phyloP scores from a whole-genome alignment of 495 filamentous ascomycete species.

The Rhypophila decipiens region DNA sequence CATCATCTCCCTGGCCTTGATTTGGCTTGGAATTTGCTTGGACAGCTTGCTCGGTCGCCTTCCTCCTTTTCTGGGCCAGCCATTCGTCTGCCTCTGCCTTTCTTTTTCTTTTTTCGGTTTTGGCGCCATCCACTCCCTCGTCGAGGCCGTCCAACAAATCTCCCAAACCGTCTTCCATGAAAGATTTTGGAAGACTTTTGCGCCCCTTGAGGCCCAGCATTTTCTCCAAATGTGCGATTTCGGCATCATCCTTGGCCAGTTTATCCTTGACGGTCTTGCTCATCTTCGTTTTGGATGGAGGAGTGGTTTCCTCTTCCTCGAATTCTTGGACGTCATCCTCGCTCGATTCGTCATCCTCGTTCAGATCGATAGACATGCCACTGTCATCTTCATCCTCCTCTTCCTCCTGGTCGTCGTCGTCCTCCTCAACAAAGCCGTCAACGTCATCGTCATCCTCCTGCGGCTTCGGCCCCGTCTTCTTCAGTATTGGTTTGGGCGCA shows the following conservation, averaged over 20 bases:
- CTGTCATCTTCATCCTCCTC: too few species aligned
- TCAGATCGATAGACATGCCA: too few species aligned
- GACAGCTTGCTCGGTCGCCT: slow-evolving; percentile 25
- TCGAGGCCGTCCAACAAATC: slow-evolving; percentile 68
- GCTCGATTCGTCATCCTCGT: slow-evolving; percentile 38
- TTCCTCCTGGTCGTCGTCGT: slow-evolving; percentile 16
- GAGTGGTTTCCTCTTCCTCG: slow-evolving; percentile 14
- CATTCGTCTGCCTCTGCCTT: slow-evolving; percentile 56
- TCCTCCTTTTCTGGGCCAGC: slow-evolving; percentile 41
- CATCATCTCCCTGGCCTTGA: slow-evolving; percentile 23
- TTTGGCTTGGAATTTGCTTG: slow-evolving; percentile 12
- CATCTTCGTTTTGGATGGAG: slow-evolving; percentile 22
- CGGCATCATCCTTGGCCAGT: slow-evolving; percentile 69
- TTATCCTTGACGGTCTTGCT: slow-evolving; percentile 57
- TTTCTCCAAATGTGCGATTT: slow-evolving; percentile 84
- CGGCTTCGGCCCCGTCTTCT: background rate
- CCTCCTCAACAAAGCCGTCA: slow-evolving; percentile 40
- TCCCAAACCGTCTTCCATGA: slow-evolving; percentile 80
- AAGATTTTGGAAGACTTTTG: slow-evolving; percentile 65
- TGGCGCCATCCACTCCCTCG: slow-evolving; percentile 45
- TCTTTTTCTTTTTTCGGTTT: slow-evolving; percentile 55
- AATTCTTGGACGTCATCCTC: slow-evolving; percentile 16
- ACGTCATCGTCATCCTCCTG: slow-evolving; percentile 22
- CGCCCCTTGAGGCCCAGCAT: slow-evolving; percentile 80
- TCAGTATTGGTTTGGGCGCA: background rate